Evolutionary conservation across 163 green algal species (phyloP).

Genomic region (Trebouxia gelatinosa): DNA sequence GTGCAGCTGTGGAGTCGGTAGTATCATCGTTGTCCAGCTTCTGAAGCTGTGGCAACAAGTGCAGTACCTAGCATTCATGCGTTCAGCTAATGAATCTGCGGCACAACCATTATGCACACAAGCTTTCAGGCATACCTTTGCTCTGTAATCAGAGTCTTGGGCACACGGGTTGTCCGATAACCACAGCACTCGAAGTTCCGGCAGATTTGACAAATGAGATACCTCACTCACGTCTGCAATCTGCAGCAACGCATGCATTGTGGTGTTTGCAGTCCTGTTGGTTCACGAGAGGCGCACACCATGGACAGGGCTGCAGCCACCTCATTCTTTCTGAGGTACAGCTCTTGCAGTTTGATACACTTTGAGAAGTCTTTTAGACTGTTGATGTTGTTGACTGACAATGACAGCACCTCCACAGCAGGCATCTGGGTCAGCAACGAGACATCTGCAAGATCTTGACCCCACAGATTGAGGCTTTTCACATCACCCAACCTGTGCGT

Average conservation of each 20-base stretch:
- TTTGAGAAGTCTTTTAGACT: conserved; percentile 43
- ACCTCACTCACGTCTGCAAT: conserved; percentile 54
- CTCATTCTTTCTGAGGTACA: conserved; percentile 75
- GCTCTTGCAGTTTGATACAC: conserved; percentile 47
- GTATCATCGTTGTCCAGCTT: conserved; percentile 63
- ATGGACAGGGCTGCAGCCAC: too few species aligned
- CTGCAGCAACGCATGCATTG: background rate
- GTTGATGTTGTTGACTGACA: conserved; percentile 65
- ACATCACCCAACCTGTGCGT: conserved; percentile 50
- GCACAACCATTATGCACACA: background rate
- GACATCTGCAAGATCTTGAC: conserved; percentile 54
- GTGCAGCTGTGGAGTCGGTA: conserved; percentile 10
- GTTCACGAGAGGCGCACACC: too few species aligned
- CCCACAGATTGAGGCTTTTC: conserved; percentile 61
- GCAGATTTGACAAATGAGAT: conserved; percentile 48
- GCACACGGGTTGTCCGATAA: conserved; percentile 70
- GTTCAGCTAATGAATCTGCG: background rate
- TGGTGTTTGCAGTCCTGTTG: background rate
- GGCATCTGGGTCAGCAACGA: conserved; percentile 43
- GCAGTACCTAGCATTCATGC: conserved; percentile 11
- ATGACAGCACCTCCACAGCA: conserved; percentile 60
- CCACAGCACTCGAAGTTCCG: conserved; percentile 57
- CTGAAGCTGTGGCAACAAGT: conserved; percentile 47
- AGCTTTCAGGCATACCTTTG: conserved; percentile 20
- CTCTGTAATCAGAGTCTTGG: conserved; percentile 50